These are phyloP conservation scores for Ophiostoma perfectum DNA, from an alignment of 2,329 filamentous ascomycete species.

Conservation along the genomic window DNA sequence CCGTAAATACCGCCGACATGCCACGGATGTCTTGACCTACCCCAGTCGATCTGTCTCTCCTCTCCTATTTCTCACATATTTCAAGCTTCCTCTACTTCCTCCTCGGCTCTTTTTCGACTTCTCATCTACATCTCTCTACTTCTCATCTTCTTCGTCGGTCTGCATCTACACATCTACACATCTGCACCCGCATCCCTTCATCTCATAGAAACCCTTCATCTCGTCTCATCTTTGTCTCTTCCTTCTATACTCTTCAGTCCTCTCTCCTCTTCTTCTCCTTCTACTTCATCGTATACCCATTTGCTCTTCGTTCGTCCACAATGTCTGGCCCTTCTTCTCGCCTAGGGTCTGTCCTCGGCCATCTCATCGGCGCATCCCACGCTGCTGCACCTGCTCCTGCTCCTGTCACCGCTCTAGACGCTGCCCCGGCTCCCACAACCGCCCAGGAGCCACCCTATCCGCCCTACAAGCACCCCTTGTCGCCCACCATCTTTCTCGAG, in stretches of 20 bases:
- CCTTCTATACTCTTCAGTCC: background rate
- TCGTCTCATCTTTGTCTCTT: background rate
- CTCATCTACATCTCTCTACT: background rate
- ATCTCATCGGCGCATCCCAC: slow-evolving; percentile 37
- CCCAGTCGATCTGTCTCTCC: background rate
- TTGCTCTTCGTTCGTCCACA: slow-evolving; percentile 16
- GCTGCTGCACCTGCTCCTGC: slow-evolving; percentile 19
- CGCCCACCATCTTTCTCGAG: slow-evolving; percentile 75
- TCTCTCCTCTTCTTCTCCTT: background rate
- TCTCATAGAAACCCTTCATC: background rate
- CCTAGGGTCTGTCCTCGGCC: slow-evolving; percentile 52
- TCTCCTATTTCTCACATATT: background rate
- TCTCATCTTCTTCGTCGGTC: background rate
- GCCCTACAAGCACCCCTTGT: slow-evolving; percentile 67
- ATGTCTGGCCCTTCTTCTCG: slow-evolving; percentile 63
- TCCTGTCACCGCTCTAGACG: slow-evolving; percentile 24
- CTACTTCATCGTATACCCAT: background rate
- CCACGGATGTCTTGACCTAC: background rate
- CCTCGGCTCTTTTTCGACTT: background rate
- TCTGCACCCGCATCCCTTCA: no score
- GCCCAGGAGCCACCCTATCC: slow-evolving; percentile 16
- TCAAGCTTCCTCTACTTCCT: background rate
- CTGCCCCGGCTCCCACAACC: slow-evolving; percentile 26
- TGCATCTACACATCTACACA: background rate
- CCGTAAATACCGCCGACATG: background rate